These are phyloP conservation scores for Aciculosporium take DNA, from an alignment of 2,329 filamentous ascomycete genomes.

Conservation along the genomic window DNA sequence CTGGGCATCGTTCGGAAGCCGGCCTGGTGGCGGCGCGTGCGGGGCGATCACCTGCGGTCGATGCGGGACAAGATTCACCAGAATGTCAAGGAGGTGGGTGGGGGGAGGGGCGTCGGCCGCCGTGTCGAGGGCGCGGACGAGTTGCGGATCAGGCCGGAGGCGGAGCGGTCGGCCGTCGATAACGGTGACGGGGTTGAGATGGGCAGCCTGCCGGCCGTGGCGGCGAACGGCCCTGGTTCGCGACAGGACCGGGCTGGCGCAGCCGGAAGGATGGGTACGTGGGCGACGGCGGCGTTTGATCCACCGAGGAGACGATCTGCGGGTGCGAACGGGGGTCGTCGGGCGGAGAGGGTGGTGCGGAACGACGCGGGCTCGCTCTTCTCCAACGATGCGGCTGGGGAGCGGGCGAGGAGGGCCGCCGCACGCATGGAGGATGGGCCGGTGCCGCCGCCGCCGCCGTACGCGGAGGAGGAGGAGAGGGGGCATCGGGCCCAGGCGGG, in stretches of 20 bases:
- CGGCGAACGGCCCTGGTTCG: slow-evolving; percentile 18
- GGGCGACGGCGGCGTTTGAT: neutral
- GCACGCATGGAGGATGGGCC: slow-evolving; percentile 31
- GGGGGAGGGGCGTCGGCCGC: slow-evolving; percentile 28
- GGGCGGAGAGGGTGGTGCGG: slow-evolving; percentile 29
- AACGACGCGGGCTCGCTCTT: slow-evolving; percentile 34
- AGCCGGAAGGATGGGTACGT: slow-evolving; percentile 3
- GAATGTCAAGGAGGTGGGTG: slow-evolving; percentile 41
- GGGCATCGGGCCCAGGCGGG: slow-evolving; percentile 12
- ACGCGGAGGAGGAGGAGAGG: slow-evolving; percentile 17
- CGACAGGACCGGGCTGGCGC: slow-evolving; percentile 18
- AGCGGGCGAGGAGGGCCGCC: slow-evolving; percentile 20
- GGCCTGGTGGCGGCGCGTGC: slow-evolving; percentile 48
- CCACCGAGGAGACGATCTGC: slow-evolving; percentile 6
- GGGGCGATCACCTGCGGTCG: slow-evolving; percentile 27
- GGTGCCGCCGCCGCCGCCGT: slow-evolving; percentile 29
- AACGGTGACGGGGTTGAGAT: slow-evolving; percentile 27
- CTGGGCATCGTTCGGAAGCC: slow-evolving; percentile 48
- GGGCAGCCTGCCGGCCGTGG: slow-evolving; percentile 13
- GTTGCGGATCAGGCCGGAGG: slow-evolving; percentile 19
- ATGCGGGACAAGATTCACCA: slow-evolving; percentile 39
- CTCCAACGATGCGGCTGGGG: slow-evolving; percentile 22
- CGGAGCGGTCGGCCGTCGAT: slow-evolving; percentile 15
- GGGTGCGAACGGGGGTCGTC: slow-evolving; percentile 30
- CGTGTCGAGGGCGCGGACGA: slow-evolving; percentile 27